Percentiles rank a stretch among this genome's conserved stretches.
These are phyloP conservation scores for Penicillium sumatraense DNA, from an alignment of 2,329 filamentous ascomycete species.

Conservation along the genomic window DNA sequence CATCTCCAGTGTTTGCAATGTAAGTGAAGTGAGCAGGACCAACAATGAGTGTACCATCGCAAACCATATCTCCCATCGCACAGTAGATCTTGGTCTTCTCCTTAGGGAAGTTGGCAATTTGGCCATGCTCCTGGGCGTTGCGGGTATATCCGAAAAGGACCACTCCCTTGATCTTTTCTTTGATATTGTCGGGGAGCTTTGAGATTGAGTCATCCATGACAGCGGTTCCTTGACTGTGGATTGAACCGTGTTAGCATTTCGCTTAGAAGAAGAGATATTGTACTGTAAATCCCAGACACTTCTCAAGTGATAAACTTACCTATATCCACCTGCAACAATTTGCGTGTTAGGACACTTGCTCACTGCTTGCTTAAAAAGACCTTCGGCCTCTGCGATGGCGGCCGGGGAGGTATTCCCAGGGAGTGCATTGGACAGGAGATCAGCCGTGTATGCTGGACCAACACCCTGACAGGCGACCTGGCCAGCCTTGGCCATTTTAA, in stretches of 20 bases:
- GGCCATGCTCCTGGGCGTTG: conserved; percentile 42
- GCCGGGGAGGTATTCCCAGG: conserved; percentile 41
- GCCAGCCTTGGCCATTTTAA: conserved; percentile 30
- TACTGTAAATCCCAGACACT: not conserved
- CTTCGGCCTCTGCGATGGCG: conserved; percentile 46
- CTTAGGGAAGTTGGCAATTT: conserved; percentile 46
- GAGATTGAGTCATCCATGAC: conserved; percentile 48
- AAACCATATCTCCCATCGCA: conserved; percentile 52
- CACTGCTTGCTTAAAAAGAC: conserved; percentile 46
- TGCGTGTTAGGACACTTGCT: conserved; percentile 50
- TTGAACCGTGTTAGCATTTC: not conserved
- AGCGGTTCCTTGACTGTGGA: conserved; percentile 48
- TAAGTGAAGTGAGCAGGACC: conserved; percentile 47
- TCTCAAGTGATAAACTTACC: conserved; percentile 30
- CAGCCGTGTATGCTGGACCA: conserved; percentile 46
- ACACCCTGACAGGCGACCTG: conserved; percentile 50
- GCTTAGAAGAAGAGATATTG: not conserved
- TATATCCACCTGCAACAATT: conserved; percentile 51
- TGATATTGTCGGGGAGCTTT: conserved; percentile 28
- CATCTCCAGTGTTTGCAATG: conserved; percentile 32
- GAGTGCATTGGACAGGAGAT: conserved; percentile 42
- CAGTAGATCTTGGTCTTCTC: conserved; percentile 49
- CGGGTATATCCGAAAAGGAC: conserved; percentile 51
- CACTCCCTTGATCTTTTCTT: conserved; percentile 43
- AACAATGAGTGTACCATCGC: conserved; percentile 49